Evolutionary conservation across 352 stramenopile genomes (phyloP).

Genomic region (Thalassiosira ordinaria): DNA sequence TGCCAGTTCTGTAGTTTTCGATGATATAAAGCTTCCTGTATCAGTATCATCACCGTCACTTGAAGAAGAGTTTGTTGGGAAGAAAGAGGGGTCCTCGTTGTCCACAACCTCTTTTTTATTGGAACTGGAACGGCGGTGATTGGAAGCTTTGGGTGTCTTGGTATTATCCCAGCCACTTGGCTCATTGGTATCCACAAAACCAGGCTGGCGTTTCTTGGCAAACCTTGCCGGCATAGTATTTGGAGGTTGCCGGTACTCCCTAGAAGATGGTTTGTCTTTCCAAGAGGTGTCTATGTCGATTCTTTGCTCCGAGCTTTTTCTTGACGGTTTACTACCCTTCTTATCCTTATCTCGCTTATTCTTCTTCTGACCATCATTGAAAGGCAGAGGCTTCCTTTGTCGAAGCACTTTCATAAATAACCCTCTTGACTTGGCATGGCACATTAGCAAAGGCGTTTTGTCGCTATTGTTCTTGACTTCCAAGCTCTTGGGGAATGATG

Average conservation of each 20-base stretch:
- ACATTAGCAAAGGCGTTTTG: constrained; percentile 58
- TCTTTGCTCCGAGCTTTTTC: constrained; percentile 20
- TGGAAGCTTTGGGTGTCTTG: constrained; percentile 26
- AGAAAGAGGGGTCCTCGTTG: constrained; percentile 6
- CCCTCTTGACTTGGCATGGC: constrained; percentile 53
- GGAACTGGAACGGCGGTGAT: neutral
- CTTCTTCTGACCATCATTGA: constrained; percentile 23
- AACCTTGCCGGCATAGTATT: constrained; percentile 18
- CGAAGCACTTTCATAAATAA: constrained; percentile 57
- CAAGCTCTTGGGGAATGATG: constrained; percentile 43
- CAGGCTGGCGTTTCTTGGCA: neutral
- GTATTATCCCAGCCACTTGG: constrained; percentile 1
- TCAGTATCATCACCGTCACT: constrained; percentile 6
- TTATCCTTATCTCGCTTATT: constrained; percentile 21
- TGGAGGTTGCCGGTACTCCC: constrained; percentile 1
- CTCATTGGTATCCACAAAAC: neutral
- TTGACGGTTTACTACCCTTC: constrained; percentile 5
- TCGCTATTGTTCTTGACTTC: constrained; percentile 50
- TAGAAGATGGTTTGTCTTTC: constrained; percentile 1
- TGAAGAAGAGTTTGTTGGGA: neutral
- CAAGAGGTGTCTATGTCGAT: constrained; percentile 24
- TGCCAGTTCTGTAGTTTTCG: constrained; percentile 36
- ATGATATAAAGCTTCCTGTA: constrained; percentile 17
- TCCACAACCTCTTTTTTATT: neutral
- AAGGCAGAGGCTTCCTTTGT: constrained; percentile 39